phyloP scores from a whole-genome alignment of 2,329 filamentous ascomycete genomes.

The Fonsecaea monophora region DNA sequence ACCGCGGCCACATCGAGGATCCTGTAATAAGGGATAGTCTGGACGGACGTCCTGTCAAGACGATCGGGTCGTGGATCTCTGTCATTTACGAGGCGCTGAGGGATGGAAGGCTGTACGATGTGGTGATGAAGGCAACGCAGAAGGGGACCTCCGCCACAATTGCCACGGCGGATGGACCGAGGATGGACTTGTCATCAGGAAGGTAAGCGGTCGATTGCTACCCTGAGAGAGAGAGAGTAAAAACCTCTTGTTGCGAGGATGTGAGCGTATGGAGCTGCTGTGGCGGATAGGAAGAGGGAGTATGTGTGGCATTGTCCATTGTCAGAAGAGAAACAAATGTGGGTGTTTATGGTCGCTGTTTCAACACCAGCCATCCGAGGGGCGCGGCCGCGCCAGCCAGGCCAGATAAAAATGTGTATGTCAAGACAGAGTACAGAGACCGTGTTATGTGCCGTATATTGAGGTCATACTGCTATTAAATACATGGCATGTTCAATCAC shows the following conservation, averaged over 20 bases:
- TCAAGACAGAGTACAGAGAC: too few species aligned
- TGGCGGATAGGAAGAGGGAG: not conserved
- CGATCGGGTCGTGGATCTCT: constrained; percentile 42
- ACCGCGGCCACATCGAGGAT: constrained; percentile 45
- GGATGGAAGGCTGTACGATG: constrained; percentile 23
- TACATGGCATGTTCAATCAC: too few species aligned
- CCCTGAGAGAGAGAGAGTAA: not conserved
- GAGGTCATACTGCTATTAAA: too few species aligned
- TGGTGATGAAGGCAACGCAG: constrained; percentile 6
- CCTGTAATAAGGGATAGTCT: constrained; percentile 31
- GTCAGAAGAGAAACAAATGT: not conserved
- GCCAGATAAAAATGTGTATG: too few species aligned
- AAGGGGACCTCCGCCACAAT: not conserved
- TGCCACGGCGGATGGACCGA: not conserved
- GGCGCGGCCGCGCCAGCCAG: too few species aligned
- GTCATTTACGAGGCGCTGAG: constrained; percentile 40
- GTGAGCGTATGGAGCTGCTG: not conserved
- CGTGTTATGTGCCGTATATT: too few species aligned
- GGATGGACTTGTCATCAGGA: not conserved
- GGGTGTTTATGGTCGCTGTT: not conserved
- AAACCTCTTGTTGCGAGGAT: not conserved
- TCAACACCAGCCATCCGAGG: not conserved
- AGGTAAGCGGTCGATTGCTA: not conserved
- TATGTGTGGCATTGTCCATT: not conserved
- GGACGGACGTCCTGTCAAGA: constrained; percentile 32